Evolutionary conservation across 1,284 basidiomycete genomes (phyloP).

Genomic region (Ganoderma resinaceum): DNA sequence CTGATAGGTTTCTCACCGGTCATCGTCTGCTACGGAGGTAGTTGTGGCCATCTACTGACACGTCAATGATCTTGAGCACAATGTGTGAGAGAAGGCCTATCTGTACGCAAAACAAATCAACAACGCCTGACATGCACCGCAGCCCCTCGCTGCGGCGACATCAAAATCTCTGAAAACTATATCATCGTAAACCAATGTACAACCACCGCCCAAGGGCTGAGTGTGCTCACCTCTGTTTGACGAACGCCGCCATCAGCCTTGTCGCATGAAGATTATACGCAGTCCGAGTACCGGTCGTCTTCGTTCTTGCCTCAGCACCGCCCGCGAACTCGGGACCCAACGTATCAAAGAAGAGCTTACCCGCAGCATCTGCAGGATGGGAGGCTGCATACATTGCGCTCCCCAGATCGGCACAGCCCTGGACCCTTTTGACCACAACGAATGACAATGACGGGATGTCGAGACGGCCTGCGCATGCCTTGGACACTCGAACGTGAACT

Average conservation of each 20-base stretch:
- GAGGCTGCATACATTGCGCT: neutral
- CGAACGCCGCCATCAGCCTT: neutral
- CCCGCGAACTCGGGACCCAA: neutral
- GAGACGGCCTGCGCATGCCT: neutral
- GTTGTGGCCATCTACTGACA: neutral
- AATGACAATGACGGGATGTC: neutral
- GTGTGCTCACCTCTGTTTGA: neutral
- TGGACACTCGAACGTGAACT: neutral
- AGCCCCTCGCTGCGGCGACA: neutral
- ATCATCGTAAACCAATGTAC: constrained; percentile 1
- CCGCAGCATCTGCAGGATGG: neutral
- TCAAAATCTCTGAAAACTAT: neutral
- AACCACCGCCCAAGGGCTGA: neutral
- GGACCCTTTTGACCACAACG: neutral
- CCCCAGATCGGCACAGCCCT: neutral
- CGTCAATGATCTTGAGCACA: neutral
- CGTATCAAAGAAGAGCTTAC: neutral
- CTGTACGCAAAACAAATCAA: neutral
- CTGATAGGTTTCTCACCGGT: constrained; percentile 2
- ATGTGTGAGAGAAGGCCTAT: neutral
- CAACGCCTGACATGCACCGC: neutral
- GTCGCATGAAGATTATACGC: neutral
- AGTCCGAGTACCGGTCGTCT: neutral
- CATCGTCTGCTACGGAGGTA: constrained; percentile 3
- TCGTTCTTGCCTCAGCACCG: neutral